These are phyloP conservation scores for Phytophthora ramorum DNA, from an alignment of 352 stramenopile species.

Conservation along the genomic window DNA sequence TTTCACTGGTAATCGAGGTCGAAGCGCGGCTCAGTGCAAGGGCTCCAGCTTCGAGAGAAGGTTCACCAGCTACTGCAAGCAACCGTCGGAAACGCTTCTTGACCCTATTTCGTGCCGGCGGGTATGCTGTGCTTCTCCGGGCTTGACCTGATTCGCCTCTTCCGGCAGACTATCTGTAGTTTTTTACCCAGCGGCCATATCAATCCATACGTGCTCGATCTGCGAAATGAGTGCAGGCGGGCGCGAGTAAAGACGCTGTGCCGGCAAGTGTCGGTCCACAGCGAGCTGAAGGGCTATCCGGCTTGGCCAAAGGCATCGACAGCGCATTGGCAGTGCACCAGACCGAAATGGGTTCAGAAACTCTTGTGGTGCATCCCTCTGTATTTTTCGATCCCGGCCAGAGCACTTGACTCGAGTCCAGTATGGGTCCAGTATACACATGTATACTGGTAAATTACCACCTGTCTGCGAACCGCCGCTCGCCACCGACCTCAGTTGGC, in stretches of 20 bases:
- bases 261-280: constrained; percentile 1
- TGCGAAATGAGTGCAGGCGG: constrained; percentile 13
- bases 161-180: no score
- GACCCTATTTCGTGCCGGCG: not conserved
- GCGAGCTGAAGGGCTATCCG: not conserved
- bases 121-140: not conserved
- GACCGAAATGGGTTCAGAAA: constrained; percentile 23
- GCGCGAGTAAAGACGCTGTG: constrained; percentile 1
- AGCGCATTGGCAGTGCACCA: not conserved
- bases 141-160: not conserved
- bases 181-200: no score
- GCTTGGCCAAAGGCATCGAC: not conserved
- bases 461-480: constrained; percentile 5
- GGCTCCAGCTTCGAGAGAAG: no score
- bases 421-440: not conserved
- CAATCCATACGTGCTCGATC: constrained; percentile 6
- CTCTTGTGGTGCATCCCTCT: not conserved
- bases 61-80: no score
- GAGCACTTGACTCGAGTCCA: not conserved
- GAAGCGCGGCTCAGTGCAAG: no score
- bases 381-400: constrained; percentile 2
- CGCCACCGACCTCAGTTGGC: constrained; percentile 10
- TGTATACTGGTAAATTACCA: constrained; percentile 15
- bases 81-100: no score
- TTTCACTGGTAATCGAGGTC: no score